These are phyloP conservation scores for Eutrema heterophyllum DNA, from an alignment of 345 rosid species.

Conservation along the genomic window DNA sequence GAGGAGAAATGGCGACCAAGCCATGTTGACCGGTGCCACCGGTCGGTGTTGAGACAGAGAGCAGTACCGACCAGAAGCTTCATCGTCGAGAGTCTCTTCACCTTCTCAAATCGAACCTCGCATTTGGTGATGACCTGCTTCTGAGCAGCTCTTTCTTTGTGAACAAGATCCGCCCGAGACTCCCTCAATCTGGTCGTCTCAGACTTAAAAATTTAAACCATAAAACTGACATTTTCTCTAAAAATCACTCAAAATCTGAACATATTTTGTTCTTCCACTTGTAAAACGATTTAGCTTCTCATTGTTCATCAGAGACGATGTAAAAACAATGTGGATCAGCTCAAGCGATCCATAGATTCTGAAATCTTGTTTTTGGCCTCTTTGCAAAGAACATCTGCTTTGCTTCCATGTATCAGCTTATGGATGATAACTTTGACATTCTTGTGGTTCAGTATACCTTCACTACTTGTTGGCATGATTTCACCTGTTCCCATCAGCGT, in stretches of 20 bases:
- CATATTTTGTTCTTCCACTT: background rate
- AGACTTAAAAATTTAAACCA: background rate
- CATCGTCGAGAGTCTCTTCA: no score
- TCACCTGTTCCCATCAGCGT: conserved; percentile 82
- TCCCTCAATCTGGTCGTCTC: no score
- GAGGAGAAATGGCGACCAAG: no score
- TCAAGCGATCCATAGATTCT: conserved; percentile 27
- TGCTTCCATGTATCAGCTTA: conserved; percentile 59
- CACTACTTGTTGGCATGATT: conserved; percentile 89
- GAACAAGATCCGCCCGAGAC: no score
- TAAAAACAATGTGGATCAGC: conserved; percentile 5
- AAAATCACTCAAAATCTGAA: background rate
- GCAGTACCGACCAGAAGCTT: no score
- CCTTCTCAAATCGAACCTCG: no score
- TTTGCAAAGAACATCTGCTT: conserved; percentile 52
- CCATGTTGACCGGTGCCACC: no score
- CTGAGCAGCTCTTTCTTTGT: no score
- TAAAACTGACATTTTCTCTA: no score
- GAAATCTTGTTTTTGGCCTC: conserved; percentile 69
- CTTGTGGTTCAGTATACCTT: conserved; percentile 65
- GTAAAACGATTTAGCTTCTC: conserved; percentile 8
- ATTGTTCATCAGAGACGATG: background rate
- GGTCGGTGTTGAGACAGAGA: no score
- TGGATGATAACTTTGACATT: conserved; percentile 66
- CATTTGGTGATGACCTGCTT: no score